Base-by-base conservation (phyloP, 2,329 filamentous ascomycete species). In the Venturia carpophila region DNA sequence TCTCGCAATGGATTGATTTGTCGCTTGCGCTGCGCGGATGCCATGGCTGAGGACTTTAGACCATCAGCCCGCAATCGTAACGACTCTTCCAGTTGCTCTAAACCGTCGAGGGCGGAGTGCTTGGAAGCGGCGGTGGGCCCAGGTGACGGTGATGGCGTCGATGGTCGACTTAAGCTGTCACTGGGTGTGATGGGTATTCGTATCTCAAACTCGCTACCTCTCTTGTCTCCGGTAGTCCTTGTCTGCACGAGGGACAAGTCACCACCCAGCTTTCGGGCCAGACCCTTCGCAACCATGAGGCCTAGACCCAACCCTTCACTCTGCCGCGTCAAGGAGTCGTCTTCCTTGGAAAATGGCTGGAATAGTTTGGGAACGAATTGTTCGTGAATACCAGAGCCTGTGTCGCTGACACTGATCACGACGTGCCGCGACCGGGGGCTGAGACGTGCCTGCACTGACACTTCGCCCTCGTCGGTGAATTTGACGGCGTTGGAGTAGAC, bases 251-350 rank as follows among this genome's bases (percentile, higher is more conserved):
- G 85, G 63, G 83, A 81, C 24, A 90, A 76, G 73, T 90, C 87
- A 19, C 87, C 87, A 34, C 87, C 86, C 65, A 90, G 82, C 71
- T 86, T 87, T 64, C 87, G 80, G 5, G 87, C 85, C 58, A 89
- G 79, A 3, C 87, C 87, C 74, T 89, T 90, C 0, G 87, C 87
- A n/a, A 90, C 87, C 71, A 90, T 80, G 13, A 90, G 76, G 37
- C 87, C 87, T 7, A 90, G 77, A 0, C 87, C 87, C 3, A 90
- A 77, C 0, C 87, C 87, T 72, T 90, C 87, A 71, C 83, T 87
- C 67, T 83, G 82, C 55, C 87, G 79, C 7, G 86, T 89, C 17
- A 86, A 83, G 1, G 87, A 88, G 62, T 84, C 82, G 71, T 90
- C 87, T 73, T 88, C 84, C 67, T 87, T 81, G 30, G 87, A 84